Evolutionary conservation across 768 basidiomycete genomes (phyloP).

Genomic region (Suillus hirtellus): DNA sequence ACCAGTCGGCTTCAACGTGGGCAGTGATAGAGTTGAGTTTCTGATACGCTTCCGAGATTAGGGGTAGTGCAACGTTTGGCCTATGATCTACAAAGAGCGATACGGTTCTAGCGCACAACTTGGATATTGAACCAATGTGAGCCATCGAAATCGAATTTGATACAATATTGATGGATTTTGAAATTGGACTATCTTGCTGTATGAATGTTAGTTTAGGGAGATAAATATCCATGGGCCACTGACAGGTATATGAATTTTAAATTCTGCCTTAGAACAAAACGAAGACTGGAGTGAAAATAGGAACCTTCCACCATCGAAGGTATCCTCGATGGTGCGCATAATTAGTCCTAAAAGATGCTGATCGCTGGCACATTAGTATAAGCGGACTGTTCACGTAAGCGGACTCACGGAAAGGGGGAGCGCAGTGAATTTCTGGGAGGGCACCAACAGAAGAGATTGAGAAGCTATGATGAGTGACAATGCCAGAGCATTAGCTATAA

Average conservation of each 20-base stretch:
- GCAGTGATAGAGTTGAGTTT: conserved; percentile 37
- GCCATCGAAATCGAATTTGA: conserved; percentile 38
- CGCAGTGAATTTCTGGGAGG: conserved; percentile 54
- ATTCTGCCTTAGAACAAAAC: conserved; percentile 25
- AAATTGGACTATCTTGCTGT: conserved; percentile 36
- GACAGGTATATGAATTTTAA: conserved; percentile 22
- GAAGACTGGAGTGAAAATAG: conserved; percentile 44
- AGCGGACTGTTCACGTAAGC: conserved; percentile 21
- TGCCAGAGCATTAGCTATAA: conserved; percentile 43
- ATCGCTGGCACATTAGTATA: conserved; percentile 4
- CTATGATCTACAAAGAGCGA: conserved; percentile 38
- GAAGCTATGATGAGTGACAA: conserved; percentile 55
- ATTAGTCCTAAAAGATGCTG: conserved; percentile 33
- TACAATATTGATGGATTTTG: conserved; percentile 34
- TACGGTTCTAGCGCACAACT: conserved; percentile 34
- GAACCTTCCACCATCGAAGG: conserved; percentile 60
- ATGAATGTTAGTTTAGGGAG: conserved; percentile 11
- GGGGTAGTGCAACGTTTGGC: conserved; percentile 29
- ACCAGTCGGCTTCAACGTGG: conserved; percentile 52
- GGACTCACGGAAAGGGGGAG: conserved; percentile 55
- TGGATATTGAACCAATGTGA: conserved; percentile 42
- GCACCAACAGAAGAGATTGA: conserved; percentile 58
- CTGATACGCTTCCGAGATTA: conserved; percentile 29
- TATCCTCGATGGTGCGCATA: conserved; percentile 50
- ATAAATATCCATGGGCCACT: conserved; percentile 2